Conservation (phyloP, 257 asterid species). For the Solanum pimpinellifolium region DNA sequence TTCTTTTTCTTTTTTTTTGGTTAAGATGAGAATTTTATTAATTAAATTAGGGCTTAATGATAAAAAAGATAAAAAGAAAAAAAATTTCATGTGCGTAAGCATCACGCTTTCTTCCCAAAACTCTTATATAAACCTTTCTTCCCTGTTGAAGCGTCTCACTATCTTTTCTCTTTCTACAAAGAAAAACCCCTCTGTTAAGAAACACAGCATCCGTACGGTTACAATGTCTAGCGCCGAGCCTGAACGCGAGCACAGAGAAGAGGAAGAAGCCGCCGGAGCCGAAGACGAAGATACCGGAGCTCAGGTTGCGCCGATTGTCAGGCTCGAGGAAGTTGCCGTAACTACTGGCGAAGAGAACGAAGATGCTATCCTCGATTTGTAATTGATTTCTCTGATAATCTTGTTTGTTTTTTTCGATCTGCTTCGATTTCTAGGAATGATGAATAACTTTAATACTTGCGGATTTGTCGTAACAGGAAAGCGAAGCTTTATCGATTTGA, state of each 20-base stretch:
- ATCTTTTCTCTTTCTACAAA: neutral
- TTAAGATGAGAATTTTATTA: neutral
- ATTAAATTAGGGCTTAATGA: neutral
- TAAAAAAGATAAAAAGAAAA: neutral
- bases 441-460: neutral
- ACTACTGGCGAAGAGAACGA: slow-evolving; percentile 58
- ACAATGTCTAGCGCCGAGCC: slow-evolving; percentile 32
- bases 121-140: neutral
- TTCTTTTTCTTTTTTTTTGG: no score
- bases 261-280: slow-evolving; percentile 28
- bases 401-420: neutral
- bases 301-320: slow-evolving; percentile 51
- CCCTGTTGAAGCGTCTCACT: neutral
- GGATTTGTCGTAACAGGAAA: slow-evolving; percentile 11
- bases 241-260: slow-evolving; percentile 27
- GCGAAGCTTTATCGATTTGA: slow-evolving; percentile 43
- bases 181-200: neutral
- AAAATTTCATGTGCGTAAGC: neutral
- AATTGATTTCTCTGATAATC: neutral
- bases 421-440: neutral
- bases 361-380: slow-evolving; percentile 42
- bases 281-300: slow-evolving; percentile 70
- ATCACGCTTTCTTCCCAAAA: neutral
- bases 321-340: slow-evolving; percentile 42
- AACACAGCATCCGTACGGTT: neutral